Evolutionary conservation across 2,329 filamentous ascomycete genomes (phyloP).

Genomic region (Claviceps pusilla): DNA sequence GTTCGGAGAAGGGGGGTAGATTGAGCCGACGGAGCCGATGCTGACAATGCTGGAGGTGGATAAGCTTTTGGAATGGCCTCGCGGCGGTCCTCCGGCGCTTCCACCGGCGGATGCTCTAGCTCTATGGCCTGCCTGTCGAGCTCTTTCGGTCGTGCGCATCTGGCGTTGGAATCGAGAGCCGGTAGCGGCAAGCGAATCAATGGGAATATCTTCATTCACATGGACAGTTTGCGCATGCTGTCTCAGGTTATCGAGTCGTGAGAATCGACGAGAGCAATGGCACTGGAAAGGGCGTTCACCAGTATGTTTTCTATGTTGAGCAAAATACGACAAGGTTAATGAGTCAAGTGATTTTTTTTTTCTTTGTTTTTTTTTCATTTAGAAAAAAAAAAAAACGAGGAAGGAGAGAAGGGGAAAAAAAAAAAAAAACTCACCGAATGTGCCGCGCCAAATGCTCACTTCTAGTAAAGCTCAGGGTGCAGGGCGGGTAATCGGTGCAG

Average conservation of each 20-base stretch:
- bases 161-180: slow-evolving; percentile 86
- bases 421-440: slow-evolving; percentile 49
- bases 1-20: slow-evolving; percentile 43
- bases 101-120: slow-evolving; percentile 65
- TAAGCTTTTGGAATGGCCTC: slow-evolving; percentile 72
- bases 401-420: too few species aligned
- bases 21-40: slow-evolving; percentile 51
- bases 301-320: slow-evolving; percentile 65
- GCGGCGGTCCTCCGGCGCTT: slow-evolving; percentile 52
- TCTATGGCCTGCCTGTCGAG: slow-evolving; percentile 56
- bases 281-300: slow-evolving; percentile 94
- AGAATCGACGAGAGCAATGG: slow-evolving; percentile 86
- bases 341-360: not conserved
- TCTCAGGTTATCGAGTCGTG: slow-evolving; percentile 81
- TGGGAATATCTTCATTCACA: slow-evolving; percentile 91
- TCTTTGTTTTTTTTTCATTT: too few species aligned
- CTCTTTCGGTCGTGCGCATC: slow-evolving; percentile 64
- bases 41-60: slow-evolving; percentile 79
- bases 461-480: slow-evolving; percentile 83
- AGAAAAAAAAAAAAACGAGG: not conserved
- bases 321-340: not conserved
- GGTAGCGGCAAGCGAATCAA: slow-evolving; percentile 81
- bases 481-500: slow-evolving; percentile 88
- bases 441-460: slow-evolving; percentile 92
- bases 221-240: slow-evolving; percentile 97